Base-by-base conservation (phyloP, 192 early-diverging fungal genomes). In the Linnemannia elongata region DNA sequence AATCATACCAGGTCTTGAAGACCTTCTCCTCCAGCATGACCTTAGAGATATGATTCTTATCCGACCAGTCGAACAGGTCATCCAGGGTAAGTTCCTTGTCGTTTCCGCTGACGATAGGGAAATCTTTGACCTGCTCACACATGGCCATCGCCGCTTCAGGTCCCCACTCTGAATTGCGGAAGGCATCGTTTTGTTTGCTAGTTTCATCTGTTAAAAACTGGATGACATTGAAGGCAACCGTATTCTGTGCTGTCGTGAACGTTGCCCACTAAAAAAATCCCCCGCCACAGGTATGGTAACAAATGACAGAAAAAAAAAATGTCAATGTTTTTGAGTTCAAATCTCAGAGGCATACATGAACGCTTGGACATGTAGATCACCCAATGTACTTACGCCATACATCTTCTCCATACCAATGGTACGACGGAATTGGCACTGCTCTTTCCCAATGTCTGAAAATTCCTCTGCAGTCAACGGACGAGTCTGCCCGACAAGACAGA, bases 11-110 rank as follows among this genome's bases (percentile, higher is more conserved):
- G 1, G 83, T 85, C 1, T 72, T 42, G 52, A 85, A 85, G 27
- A 85, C 78, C 69, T 85, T 80, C 36, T 85, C 83, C 15, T 85
- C 83, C 13, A 73, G 33, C 78, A 72, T 76, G 10, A 73, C 83
- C 36, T 80, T 85, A 13, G 83, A 76, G 36, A 76, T 70, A 4
- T 12, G 10, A 7, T 66, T 12, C 36, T 49, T n/a, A 0, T 74
- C 55, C 0, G 83, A 73, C 1, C 55, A 18, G 13, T 76, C 74
- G 33, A 85, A 63, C 27, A 85, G 27, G 27, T 60, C 69, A 0
- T 74, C 75, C 13, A 80, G 44, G 1, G 74, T 85, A 0, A 76
- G 41, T 0, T 18, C 33, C 4, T 38, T 49, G 35, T 72, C 60
- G 8, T 12, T 35, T 36, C 76, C 82, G 13, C 69, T 54, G 9